Conservation (phyloP, 78 protist genomes). For the Pirum gemmata region DNA sequence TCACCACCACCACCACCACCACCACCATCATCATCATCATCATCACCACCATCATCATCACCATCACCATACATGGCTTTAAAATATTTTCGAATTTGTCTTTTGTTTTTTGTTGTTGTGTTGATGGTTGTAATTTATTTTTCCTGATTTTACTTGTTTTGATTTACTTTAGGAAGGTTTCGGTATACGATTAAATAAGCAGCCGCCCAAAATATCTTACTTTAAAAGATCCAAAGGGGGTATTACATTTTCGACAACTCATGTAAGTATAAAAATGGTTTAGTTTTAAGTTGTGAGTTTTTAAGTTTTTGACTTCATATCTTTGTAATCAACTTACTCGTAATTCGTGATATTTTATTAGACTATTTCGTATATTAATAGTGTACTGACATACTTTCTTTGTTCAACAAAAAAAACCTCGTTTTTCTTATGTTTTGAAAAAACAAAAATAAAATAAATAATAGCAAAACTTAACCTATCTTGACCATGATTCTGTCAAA, state of each 20-base stretch:
- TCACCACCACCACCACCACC: too few relatives aligned
- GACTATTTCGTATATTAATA: too few relatives aligned
- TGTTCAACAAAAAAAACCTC: conserved; percentile 31
- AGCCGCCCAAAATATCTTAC: conserved; percentile 85
- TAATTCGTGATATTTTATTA: too few relatives aligned
- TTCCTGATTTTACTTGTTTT: neutral
- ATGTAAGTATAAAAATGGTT: too few relatives aligned
- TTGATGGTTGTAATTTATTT: neutral
- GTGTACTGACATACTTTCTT: conserved; percentile 43
- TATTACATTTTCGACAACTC: conserved; percentile 67
- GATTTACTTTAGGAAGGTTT: conserved; percentile 77
- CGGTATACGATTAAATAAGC: conserved; percentile 95
- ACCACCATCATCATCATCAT: too few relatives aligned
- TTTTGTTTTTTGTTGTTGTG: too few relatives aligned
- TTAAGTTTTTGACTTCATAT: too few relatives aligned
- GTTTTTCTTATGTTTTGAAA: neutral
- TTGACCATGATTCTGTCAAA: conserved; percentile 68
- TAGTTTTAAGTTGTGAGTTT: too few relatives aligned
- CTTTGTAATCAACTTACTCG: too few relatives aligned
- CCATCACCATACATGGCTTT: too few relatives aligned
- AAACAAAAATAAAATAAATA: neutral
- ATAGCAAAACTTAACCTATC: conserved; percentile 53
- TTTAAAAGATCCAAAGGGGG: conserved; percentile 92
- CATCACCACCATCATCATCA: neutral
- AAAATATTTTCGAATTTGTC: too few relatives aligned